These are phyloP conservation scores for Xylariaceae sp. DNA, from an alignment of 2,329 filamentous ascomycete species.

Conservation along the genomic window DNA sequence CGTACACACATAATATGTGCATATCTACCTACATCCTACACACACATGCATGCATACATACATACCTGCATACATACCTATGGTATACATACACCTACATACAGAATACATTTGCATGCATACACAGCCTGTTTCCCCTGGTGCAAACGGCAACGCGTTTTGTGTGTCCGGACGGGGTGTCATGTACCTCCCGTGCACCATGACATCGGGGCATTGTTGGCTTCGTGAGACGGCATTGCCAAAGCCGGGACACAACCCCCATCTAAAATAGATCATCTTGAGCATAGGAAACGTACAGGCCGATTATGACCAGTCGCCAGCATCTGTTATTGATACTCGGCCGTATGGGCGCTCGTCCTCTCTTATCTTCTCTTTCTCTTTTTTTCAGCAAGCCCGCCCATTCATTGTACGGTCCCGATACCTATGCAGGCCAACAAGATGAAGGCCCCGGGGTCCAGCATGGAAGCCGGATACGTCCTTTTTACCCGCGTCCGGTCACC, in stretches of 20 bases:
- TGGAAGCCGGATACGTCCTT: slow-evolving; percentile 32
- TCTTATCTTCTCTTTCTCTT: not conserved
- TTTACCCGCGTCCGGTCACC: slow-evolving; percentile 32
- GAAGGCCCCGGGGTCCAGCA: slow-evolving; percentile 32
- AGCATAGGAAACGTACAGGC: not conserved
- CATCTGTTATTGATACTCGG: not conserved
- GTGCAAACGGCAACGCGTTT: slow-evolving; percentile 35
- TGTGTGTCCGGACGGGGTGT: slow-evolving; percentile 18
- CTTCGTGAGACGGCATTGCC: slow-evolving; percentile 18
- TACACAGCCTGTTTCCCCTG: slow-evolving; percentile 26
- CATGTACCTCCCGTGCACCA: slow-evolving; percentile 19
- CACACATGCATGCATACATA: no score
- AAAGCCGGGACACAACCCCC: slow-evolving; percentile 3
- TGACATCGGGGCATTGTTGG: slow-evolving; percentile 28
- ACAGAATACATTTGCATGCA: slow-evolving; percentile 18
- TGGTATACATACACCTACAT: slow-evolving; percentile 9
- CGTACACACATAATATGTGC: slow-evolving; percentile 1
- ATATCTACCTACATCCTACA: not conserved
- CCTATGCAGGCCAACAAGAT: not conserved
- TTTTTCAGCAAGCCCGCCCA: slow-evolving; percentile 19
- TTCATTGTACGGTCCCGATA: slow-evolving; percentile 24
- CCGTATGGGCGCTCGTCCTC: not conserved
- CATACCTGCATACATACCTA: not conserved
- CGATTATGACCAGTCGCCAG: not conserved
- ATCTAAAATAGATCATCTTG: not conserved